These are phyloP conservation scores for Chloris gayana DNA, from an alignment of 176 grass and related monocot species.

Conservation along the genomic window DNA sequence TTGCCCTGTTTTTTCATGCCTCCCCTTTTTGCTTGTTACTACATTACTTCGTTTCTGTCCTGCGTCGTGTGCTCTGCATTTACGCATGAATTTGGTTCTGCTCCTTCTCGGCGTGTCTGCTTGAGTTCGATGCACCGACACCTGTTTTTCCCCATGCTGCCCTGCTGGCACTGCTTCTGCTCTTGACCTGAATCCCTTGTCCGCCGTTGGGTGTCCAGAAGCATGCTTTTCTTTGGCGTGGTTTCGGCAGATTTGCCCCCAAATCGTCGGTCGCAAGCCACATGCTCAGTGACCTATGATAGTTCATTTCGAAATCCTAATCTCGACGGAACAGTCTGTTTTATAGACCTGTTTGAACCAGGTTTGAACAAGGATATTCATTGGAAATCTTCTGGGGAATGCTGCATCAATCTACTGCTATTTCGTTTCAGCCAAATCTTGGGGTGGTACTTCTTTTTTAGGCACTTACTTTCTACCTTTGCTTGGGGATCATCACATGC, in stretches of 20 bases:
- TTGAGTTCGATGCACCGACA: not conserved
- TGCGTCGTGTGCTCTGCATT: not conserved
- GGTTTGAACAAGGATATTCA: conserved; percentile 15
- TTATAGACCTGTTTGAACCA: conserved; percentile 7
- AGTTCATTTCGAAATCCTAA: not conserved
- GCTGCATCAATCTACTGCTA: not conserved
- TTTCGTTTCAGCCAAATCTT: conserved; percentile 5
- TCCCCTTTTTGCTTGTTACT: not conserved
- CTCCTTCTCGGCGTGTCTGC: not conserved
- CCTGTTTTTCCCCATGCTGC: not conserved
- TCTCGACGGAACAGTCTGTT: not conserved
- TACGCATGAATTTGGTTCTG: conserved; percentile 9
- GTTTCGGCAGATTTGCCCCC: conserved; percentile 30
- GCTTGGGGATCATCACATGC: not conserved
- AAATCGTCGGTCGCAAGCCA: not conserved
- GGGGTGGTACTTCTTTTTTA: not conserved
- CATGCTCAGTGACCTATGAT: not conserved
- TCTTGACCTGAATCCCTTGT: conserved; percentile 35
- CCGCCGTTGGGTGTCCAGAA: not conserved
- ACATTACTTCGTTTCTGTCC: not conserved
- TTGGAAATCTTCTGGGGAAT: not conserved
- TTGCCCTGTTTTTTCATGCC: conserved; percentile 5
- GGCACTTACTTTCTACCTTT: not conserved
- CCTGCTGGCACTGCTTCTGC: not conserved
- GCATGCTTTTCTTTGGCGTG: not conserved